These are phyloP conservation scores for Alternaria conjuncta DNA, from an alignment of 2,329 filamentous ascomycete genomes.

Conservation along the genomic window DNA sequence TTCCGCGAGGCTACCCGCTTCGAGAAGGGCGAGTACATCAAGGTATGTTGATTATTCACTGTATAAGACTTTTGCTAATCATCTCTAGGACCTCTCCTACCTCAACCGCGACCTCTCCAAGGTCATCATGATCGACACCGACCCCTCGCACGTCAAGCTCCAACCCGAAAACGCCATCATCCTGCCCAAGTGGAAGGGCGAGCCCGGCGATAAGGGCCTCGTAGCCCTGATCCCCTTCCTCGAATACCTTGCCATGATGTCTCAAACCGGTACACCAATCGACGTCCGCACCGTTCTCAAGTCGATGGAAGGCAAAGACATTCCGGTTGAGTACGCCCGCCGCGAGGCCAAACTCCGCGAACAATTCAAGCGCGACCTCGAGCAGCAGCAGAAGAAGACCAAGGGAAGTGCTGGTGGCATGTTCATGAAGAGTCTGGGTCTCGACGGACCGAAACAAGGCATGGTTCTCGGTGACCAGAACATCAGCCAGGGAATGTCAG, in stretches of 20 bases:
- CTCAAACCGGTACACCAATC: constrained; percentile 64
- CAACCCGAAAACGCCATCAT: constrained; percentile 98
- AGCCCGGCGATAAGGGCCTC: constrained; percentile 82
- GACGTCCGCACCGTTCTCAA: constrained; percentile 87
- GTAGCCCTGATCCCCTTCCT: constrained; percentile 93
- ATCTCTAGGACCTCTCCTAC: constrained; percentile 84
- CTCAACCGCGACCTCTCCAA: constrained; percentile 95
- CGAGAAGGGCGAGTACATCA: constrained; percentile 93
- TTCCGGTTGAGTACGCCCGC: constrained; percentile 86
- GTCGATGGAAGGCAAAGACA: constrained; percentile 87
- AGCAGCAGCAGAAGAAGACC: constrained; percentile 68
- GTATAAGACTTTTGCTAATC: constrained; percentile 17
- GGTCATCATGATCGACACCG: constrained; percentile 92
- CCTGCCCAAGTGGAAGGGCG: constrained; percentile 86
- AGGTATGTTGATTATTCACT: too few relatives aligned
- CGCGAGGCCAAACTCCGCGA: constrained; percentile 85
- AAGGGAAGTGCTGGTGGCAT: constrained; percentile 70
- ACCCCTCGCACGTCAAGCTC: constrained; percentile 78
- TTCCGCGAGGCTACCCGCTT: constrained; percentile 98
- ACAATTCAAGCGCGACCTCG: constrained; percentile 81
- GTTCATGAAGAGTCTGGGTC: constrained; percentile 74
- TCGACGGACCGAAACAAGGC: constrained; percentile 69
- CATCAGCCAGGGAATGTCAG: constrained; percentile 76
- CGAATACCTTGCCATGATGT: constrained; percentile 94
- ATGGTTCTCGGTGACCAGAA: constrained; percentile 61